Base-by-base conservation (phyloP, 164 flowering plant genomes). In the Aristolochia fimbriata region DNA sequence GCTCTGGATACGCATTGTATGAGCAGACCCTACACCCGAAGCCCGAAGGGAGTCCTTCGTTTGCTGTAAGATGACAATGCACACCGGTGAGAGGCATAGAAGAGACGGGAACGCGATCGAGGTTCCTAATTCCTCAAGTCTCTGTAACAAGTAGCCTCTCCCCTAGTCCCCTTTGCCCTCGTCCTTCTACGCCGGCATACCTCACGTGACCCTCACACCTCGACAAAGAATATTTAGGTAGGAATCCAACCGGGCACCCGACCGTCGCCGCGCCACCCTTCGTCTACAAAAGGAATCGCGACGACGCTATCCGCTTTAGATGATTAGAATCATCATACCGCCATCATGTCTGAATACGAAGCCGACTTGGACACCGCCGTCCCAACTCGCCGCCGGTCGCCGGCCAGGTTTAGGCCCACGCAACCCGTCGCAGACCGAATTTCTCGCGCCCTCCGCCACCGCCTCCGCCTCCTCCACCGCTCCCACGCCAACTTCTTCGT, bases 401-500 rank as follows among this genome's bases (percentile, higher is more conserved):
- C 41, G 31, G 64, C 15, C 58, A 70, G 68, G 27, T 62, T 58
- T 65, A 59, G 48, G 30, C 81, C 76, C 37, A 61, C 61, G 24
- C 84, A 81, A 43, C 77, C 85, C 1, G 21, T 84, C 6, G 68
- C 83, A 0, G 92, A 88, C 62, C 71, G 97, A 3, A 75, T 90
- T 0, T 22, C 57, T 62, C 80, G 96, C 2, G 96, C 98, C 33
- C 73, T 83, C 66, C 76, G 75, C 66, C 92, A 90, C 74, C 81
- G 52, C 7, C 83, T 93, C 60, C 83, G 54, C 55, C 92, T 90
- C 74, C 89, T 90, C 63, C 88, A 90, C 76, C 90, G 94, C 14
- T 65, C 76, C 8, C 77, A 68, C 2, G 37, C 85, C 59, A 66
- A 37, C 20, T 88, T 90, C 82, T 84, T 71, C 66, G 71, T 93